Evolutionary conservation across 2,329 filamentous ascomycete genomes (phyloP), one percentile per base, ranked within the genome.

Genomic region (Colletotrichum tropicicola): DNA sequence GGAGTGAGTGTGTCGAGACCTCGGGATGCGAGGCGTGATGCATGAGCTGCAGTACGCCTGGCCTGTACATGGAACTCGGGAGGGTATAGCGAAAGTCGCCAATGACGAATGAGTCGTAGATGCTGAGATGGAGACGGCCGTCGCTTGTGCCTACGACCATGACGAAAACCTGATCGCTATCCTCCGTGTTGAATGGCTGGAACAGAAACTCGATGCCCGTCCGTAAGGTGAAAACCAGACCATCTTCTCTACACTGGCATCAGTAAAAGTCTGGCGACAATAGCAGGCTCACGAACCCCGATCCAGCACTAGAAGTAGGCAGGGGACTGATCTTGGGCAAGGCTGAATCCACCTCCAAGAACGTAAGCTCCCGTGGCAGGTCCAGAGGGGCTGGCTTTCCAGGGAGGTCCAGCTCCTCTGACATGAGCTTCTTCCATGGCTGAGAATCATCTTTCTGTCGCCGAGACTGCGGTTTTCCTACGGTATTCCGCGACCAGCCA

Each of bases 51-150:
- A 82, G 74, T 12, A 67, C 73, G 7, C 67, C 59, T 60, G 48
- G 62, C 27, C 73, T 70, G 19, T 66, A 58, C 52, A 65, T 58
- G 1, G 66, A 55, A 19, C 67, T 71, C 4, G 78, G 80, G 2
- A 76, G 74, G 27, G 81, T 84, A 60, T 85, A 83, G 62, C 80
- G 75, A 66, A 94, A 89, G 12, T 79, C 85, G 4, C 93, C 92
- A 62, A 97, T 90, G 65, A 92, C 85, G 71, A 97, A 93, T 6
- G 92, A 94, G 75, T 97, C 92, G 74, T 95, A 95, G 49, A 97
- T 93, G 70, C 89, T 92, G 17, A 97, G 82, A 73, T 95, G 91
- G 12, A 97, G 82, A 17, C 82, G 85, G 8, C 92, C 92, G 68
- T 92, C 86, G 59, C 87, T 85, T 4, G 90, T 92, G 5, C 92